A percentile compares a stretch with the other conserved stretches of the same genome.
phyloP scores from a whole-genome alignment of 1,284 basidiomycete genomes.

The Fomitopsis pinicola region DNA sequence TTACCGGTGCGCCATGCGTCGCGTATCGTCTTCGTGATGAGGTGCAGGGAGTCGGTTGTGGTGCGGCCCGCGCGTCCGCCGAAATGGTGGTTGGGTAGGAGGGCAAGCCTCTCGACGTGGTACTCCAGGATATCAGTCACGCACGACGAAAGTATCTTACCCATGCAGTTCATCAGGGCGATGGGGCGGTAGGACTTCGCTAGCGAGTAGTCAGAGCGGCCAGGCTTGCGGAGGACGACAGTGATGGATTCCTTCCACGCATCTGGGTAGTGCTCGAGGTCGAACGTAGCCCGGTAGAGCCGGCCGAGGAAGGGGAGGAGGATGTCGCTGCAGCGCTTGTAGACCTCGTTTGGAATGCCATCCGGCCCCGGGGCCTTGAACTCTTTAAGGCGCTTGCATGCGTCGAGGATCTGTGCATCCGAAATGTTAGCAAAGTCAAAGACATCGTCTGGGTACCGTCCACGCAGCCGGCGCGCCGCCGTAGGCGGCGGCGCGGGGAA shows the following conservation, averaged over 20 bases:
- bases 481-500: constrained; percentile 21
- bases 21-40: constrained; percentile 9
- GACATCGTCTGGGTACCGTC: constrained; percentile 8
- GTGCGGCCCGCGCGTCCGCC: constrained; percentile 31
- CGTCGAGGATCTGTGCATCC: background rate
- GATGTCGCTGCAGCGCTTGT: constrained; percentile 20
- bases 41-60: constrained; percentile 34
- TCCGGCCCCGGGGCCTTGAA: constrained; percentile 36
- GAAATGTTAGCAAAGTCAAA: constrained; percentile 20
- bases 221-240: no score
- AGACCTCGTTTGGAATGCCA: constrained; percentile 17
- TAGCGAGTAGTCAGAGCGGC: no score
- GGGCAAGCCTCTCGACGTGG: background rate
- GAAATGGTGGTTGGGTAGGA: constrained; percentile 28
- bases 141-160: constrained; percentile 29
- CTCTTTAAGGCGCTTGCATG: constrained; percentile 12
- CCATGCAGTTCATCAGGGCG: constrained; percentile 31
- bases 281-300: constrained; percentile 28
- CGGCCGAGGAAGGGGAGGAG: constrained; percentile 23
- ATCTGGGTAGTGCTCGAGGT: constrained; percentile 31
- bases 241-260: no score
- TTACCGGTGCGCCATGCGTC: no score
- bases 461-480: constrained; percentile 11
- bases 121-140: constrained; percentile 18
- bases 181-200: no score